phyloP scores from a whole-genome alignment of 2,329 filamentous ascomycete genomes.

The Lasiodiplodia hormozganensis region DNA sequence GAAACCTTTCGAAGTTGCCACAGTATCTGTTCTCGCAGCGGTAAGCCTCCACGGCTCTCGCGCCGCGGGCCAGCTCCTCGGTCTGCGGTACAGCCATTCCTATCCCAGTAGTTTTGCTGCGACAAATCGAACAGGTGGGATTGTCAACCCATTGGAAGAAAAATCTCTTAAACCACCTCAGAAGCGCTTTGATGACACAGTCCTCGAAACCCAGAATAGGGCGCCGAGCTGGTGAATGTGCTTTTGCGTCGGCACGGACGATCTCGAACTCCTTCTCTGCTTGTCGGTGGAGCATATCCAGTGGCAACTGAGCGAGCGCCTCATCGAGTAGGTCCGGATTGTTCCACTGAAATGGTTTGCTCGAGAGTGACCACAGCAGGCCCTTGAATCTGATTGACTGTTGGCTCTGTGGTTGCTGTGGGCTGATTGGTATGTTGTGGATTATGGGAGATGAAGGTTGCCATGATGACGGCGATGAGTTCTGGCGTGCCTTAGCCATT shows the following conservation, averaged over 20 bases:
- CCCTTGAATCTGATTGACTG: slow-evolving; percentile 62
- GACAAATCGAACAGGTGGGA: slow-evolving; percentile 81
- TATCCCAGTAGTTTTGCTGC: slow-evolving; percentile 79
- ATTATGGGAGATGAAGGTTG: slow-evolving; percentile 35
- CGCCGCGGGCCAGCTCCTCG: slow-evolving; percentile 88
- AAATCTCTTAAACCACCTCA: slow-evolving; percentile 93
- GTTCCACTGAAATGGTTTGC: slow-evolving; percentile 91
- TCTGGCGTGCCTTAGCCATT: not conserved
- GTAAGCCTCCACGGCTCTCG: slow-evolving; percentile 87
- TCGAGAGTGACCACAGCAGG: slow-evolving; percentile 83
- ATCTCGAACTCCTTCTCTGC: slow-evolving; percentile 93
- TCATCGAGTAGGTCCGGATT: slow-evolving; percentile 95
- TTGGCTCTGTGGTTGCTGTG: slow-evolving; percentile 69
- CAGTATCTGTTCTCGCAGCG: slow-evolving; percentile 80
- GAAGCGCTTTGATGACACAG: slow-evolving; percentile 86
- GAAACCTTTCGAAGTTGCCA: slow-evolving; percentile 83
- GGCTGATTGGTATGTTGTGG: slow-evolving; percentile 71
- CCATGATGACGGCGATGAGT: too few species aligned
- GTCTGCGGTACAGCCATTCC: slow-evolving; percentile 84
- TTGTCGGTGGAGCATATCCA: slow-evolving; percentile 90
- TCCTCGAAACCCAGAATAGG: slow-evolving; percentile 97
- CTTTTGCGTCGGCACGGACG: slow-evolving; percentile 83
- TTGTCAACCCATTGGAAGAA: slow-evolving; percentile 99
- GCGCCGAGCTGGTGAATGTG: slow-evolving; percentile 79
- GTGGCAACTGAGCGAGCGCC: slow-evolving; percentile 82